phyloP scores from a whole-genome alignment of 1,139 yeast genomes.

The Kurtzmaniella quercitrusa region DNA sequence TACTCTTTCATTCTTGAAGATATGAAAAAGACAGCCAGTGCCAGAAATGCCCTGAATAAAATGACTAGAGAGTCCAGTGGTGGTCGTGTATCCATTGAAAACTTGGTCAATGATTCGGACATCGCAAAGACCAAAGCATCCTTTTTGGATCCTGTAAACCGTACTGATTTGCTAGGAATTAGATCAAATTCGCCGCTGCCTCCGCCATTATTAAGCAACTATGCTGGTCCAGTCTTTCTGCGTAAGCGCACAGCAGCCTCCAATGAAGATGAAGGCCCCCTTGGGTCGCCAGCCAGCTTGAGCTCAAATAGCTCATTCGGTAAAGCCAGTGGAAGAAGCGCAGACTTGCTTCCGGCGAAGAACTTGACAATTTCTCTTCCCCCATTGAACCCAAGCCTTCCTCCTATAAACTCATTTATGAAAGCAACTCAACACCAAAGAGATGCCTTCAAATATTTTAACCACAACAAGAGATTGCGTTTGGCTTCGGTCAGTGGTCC shows the following conservation, averaged over 20 bases:
- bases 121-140: not conserved
- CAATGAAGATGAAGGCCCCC: not conserved
- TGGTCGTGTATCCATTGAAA: conserved; percentile 14
- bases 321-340: not conserved
- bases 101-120: conserved; percentile 15
- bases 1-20: conserved; percentile 58
- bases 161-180: not conserved
- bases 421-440: conserved; percentile 6
- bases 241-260: not conserved
- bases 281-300: not conserved
- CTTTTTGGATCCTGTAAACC: not conserved
- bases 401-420: conserved; percentile 27
- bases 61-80: not conserved
- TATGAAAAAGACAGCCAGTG: conserved; percentile 57
- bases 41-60: conserved; percentile 28
- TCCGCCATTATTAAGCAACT: not conserved
- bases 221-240: not conserved
- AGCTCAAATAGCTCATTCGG: not conserved
- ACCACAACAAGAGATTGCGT: conserved; percentile 49
- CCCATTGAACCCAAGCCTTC: conserved; percentile 31
- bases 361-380: conserved; percentile 18
- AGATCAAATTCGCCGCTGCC: not conserved
- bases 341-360: conserved; percentile 7
- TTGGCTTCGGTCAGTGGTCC: conserved; percentile 34
- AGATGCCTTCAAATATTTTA: conserved; percentile 41